Base-by-base conservation (phyloP, 1,284 basidiomycete species). In the Malassezia japonica region DNA sequence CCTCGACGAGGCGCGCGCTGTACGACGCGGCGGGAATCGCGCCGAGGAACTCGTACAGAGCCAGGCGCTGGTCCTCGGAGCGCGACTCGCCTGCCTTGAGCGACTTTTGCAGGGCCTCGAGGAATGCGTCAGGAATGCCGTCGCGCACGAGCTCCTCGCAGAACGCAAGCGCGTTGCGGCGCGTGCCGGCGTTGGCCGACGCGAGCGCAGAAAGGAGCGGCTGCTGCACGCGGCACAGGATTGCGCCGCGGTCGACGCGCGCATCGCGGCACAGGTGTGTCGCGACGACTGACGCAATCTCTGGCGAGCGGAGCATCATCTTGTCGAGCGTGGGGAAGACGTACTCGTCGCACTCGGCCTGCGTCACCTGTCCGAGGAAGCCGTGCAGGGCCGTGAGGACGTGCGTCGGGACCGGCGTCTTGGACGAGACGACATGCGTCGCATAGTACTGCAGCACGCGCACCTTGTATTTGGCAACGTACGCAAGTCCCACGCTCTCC, bases 281-380 rank as follows among this genome's bases (percentile, higher is more conserved):
- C 2, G 61, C 58, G n/a, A 64, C 48, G 3, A 58, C 57, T 5
- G 68, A 52, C 8, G 61, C 59, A 0, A 64, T 46, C 21, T 72
- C 69, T 15, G 69, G 69, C 20, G 69, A 69, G 28, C 68, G 57
- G 0, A 70, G 61, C 6, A 70, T 57, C 62, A 65, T 65, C 55
- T 70, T 70, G 38, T 67, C 60, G 20, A 72, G 61, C 21, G 65
- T 55, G 7, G 69, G 69, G 9, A 65, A 50, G n/a, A 72, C 46
- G 2, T 57, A 48, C 12, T 40, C 28, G 4, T 56, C n/a, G 16
- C 70, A 43, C 20, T 67, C 65, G 2, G 60, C 37, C 16, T 55
- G 46, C 25, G 60, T 57, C 24, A 70, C 50, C 2, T 46, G 34
- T 6, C 50, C 53, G 25, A 70, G 34, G 40, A 70, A 72, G 35